Evolutionary conservation across 164 flowering plant genomes (phyloP).

Genomic region (Berberis vulgaris): DNA sequence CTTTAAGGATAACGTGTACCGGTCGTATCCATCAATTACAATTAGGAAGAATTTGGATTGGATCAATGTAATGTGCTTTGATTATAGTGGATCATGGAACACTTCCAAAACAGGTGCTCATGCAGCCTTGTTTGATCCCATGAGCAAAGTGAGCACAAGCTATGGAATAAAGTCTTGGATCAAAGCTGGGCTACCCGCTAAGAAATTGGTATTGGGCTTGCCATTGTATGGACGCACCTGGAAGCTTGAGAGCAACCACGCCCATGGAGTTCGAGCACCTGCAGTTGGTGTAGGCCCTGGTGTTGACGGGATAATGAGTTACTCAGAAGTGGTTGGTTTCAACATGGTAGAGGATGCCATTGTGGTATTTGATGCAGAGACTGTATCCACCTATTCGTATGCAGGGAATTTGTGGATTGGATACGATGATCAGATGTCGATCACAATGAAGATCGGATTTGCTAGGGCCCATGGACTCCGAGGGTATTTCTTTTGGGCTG

Average conservation of each 20-base stretch:
- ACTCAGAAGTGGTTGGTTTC: constrained; percentile 23
- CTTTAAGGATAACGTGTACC: neutral
- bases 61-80: constrained; percentile 45
- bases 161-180: constrained; percentile 47
- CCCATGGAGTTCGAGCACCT: constrained; percentile 33
- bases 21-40: constrained; percentile 27
- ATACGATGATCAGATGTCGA: constrained; percentile 30
- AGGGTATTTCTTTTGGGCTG: constrained; percentile 60
- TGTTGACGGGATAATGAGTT: constrained; percentile 16
- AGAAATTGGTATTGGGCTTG: constrained; percentile 46
- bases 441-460: constrained; percentile 23
- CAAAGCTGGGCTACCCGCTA: constrained; percentile 22
- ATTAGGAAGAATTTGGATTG: constrained; percentile 34
- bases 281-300: constrained; percentile 39
- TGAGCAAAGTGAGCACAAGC: constrained; percentile 27
- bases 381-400: constrained; percentile 35
- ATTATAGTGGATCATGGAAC: constrained; percentile 48
- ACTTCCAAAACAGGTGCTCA: constrained; percentile 34
- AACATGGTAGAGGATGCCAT: constrained; percentile 22
- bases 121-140: constrained; percentile 43
- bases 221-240: constrained; percentile 49
- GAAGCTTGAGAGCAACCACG: constrained; percentile 30
- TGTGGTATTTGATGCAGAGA: constrained; percentile 30
- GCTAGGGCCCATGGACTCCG: constrained; percentile 37
- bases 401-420: constrained; percentile 37